These are phyloP conservation scores for Podospora pseudoanserina DNA, from an alignment of 495 filamentous ascomycete species.

Conservation along the genomic window DNA sequence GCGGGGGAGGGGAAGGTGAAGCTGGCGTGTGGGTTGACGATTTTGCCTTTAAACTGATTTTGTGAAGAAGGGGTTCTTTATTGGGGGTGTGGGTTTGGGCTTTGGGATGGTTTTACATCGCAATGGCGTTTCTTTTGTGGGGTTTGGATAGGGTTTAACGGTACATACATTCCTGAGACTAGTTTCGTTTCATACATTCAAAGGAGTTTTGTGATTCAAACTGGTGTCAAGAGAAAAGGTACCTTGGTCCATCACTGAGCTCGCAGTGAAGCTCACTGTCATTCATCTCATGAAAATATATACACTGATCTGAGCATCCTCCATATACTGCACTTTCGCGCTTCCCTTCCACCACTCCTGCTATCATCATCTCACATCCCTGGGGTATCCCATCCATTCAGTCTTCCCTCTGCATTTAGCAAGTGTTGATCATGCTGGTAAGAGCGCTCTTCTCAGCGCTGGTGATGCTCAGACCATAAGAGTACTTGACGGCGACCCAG, in stretches of 20 bases:
- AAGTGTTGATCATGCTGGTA: constrained; percentile 59
- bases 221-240: no score
- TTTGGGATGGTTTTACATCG: background rate
- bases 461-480: constrained; percentile 56
- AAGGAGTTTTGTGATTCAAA: no score
- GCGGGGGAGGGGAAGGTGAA: constrained; percentile 22
- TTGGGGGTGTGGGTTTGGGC: background rate
- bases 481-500: constrained; percentile 67
- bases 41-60: constrained; percentile 27
- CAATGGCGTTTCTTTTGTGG: background rate
- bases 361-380: background rate
- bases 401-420: constrained; percentile 35
- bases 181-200: no score
- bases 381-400: background rate
- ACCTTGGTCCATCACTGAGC: background rate
- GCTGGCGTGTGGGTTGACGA: constrained; percentile 29
- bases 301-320: background rate
- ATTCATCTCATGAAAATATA: background rate
- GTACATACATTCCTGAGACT: no score
- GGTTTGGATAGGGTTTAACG: background rate
- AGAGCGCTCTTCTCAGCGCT: constrained; percentile 53
- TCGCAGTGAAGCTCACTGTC: background rate
- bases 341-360: background rate
- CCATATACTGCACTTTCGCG: background rate
- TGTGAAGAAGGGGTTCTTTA: background rate